phyloP scores from a whole-genome alignment of 176 grass and related monocot genomes.

The Saccharum officinarum region DNA sequence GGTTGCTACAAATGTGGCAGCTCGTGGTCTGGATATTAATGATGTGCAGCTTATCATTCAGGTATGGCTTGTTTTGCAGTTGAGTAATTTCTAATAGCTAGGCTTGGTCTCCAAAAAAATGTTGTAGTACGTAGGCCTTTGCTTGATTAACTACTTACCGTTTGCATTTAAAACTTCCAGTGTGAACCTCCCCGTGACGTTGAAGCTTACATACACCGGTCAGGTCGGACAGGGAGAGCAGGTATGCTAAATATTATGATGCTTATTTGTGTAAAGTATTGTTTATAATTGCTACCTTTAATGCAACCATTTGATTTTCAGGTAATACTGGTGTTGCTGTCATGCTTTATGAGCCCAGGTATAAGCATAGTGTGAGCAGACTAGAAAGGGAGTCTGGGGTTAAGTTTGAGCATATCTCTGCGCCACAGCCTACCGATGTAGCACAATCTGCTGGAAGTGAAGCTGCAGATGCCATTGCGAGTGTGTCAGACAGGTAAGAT shows the following conservation, averaged over 20 bases:
- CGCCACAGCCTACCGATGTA: conserved; percentile 84
- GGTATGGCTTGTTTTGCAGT: conserved; percentile 41
- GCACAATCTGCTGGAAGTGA: conserved; percentile 91
- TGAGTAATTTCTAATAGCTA: not conserved
- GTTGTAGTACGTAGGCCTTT: not conserved
- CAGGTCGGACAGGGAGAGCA: conserved; percentile 93
- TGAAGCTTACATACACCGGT: conserved; percentile 98
- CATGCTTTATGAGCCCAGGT: conserved; percentile 85
- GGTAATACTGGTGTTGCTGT: conserved; percentile 89
- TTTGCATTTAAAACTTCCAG: conserved; percentile 44
- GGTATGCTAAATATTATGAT: conserved; percentile 38
- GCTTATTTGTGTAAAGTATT: not conserved
- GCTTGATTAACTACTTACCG: not conserved
- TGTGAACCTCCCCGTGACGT: conserved; percentile 98
- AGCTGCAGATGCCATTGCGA: conserved; percentile 88
- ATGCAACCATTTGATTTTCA: conserved; percentile 43
- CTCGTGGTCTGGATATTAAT: conserved; percentile 89
- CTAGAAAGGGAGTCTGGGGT: conserved; percentile 93
- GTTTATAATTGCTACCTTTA: not conserved
- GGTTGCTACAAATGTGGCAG: conserved; percentile 98
- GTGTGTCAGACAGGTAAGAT: conserved; percentile 84
- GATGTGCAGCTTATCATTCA: conserved; percentile 99
- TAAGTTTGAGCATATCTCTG: conserved; percentile 88
- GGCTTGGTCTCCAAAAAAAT: not conserved
- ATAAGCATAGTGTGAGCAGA: conserved; percentile 51